Base-by-base conservation (phyloP, 768 basidiomycete genomes). In the Erythrobasidium yunnanense region DNA sequence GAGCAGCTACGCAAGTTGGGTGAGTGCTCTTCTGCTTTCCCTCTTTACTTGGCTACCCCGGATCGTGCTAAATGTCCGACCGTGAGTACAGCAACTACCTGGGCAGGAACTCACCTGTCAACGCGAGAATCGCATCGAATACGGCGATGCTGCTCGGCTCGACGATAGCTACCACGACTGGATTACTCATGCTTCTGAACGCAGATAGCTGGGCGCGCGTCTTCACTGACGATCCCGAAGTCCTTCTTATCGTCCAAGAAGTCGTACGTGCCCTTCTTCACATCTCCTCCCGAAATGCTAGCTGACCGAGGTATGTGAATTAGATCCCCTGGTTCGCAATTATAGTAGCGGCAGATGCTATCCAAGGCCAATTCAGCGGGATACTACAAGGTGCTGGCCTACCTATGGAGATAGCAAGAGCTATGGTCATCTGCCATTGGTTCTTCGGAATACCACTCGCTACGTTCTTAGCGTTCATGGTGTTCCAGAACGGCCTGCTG, bases 1-100 rank as follows among this genome's bases (percentile, higher is more conserved):
- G 45, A 27, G 32, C 60, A 7, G 45, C 60, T n/a, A 63, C 60
- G n/a, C n/a, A 49, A 8, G 60, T 63, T 50, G 60, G 60, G 60
- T 63, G 47, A 63, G 60, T 32, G 4, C 11, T 11, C 38, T 11
- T 4, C 5, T 27, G 15, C 42, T 57, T 25, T 4, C n/a, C n/a
- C n/a, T n/a, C n/a, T n/a, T n/a, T n/a, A n/a, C n/a, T n/a, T n/a
- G n/a, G n/a, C n/a, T n/a, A n/a, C n/a, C n/a, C n/a, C n/a, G n/a
- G n/a, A n/a, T n/a, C n/a, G n/a, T n/a, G n/a, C n/a, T n/a, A n/a
- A n/a, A n/a, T n/a, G n/a, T n/a, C n/a, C n/a, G n/a, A n/a, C n/a
- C n/a, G n/a, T n/a, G n/a, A n/a, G n/a, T 32, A 18, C 30, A 63
- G 60, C 11, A 63, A 51, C 22, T 51, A 63, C 25, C 49, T 63